Evolutionary conservation across 768 basidiomycete genomes (phyloP).

Genomic region (Hydnomerulius pinastri): DNA sequence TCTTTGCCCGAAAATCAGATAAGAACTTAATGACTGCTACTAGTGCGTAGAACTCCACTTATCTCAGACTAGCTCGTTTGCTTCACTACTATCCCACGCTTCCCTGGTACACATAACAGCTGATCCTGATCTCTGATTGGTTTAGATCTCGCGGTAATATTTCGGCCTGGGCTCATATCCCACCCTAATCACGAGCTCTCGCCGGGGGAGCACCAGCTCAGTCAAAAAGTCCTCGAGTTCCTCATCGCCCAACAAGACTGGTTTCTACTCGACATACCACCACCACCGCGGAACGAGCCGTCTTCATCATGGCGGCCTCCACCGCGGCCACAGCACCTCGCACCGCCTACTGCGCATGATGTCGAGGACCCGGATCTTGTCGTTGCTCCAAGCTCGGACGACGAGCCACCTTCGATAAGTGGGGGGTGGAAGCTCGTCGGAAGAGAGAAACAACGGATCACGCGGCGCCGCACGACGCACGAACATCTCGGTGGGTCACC

Average conservation of each 20-base stretch:
- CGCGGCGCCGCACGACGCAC: constrained; percentile 59
- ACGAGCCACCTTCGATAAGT: constrained; percentile 44
- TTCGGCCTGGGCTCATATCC: constrained; percentile 92
- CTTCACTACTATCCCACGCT: background rate
- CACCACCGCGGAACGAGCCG: constrained; percentile 50
- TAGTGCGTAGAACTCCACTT: constrained; percentile 56
- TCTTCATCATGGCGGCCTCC: constrained; percentile 31
- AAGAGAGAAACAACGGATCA: constrained; percentile 42
- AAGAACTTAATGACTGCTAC: constrained; percentile 95
- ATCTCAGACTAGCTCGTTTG: constrained; percentile 2
- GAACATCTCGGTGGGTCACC: constrained; percentile 40
- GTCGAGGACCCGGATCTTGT: constrained; percentile 49
- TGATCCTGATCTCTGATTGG: background rate
- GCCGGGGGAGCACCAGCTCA: constrained; percentile 82
- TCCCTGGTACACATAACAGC: background rate
- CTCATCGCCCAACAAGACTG: constrained; percentile 95
- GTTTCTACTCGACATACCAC: constrained; percentile 88
- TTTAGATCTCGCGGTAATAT: constrained; percentile 93
- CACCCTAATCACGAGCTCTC: constrained; percentile 86
- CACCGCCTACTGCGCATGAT: constrained; percentile 15
- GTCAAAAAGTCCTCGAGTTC: constrained; percentile 91
- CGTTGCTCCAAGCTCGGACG: constrained; percentile 46
- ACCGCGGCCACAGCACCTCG: constrained; percentile 9
- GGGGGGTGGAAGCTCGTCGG: constrained; percentile 59
- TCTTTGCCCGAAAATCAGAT: constrained; percentile 88